Evolutionary conservation across 106 monocot genomes (phyloP).

Genomic region (Allium fistulosum): DNA sequence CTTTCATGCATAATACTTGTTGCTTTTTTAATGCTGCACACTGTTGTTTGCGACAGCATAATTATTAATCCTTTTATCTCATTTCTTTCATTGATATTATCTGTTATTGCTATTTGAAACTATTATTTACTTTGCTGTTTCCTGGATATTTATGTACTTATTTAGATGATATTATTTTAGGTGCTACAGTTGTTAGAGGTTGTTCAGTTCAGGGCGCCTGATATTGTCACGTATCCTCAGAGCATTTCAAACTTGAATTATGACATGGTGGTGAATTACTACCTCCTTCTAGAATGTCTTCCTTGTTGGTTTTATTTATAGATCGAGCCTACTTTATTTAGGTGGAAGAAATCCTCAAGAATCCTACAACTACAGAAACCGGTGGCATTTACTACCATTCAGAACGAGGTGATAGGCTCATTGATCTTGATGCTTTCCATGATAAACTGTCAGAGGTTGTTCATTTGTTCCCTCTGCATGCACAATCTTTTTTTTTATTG

Average conservation of each 20-base stretch:
- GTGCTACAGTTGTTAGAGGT: constrained; percentile 72
- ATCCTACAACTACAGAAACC: constrained; percentile 50
- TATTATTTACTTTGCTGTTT: too few relatives aligned
- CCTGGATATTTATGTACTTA: too few relatives aligned
- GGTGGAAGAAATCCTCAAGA: constrained; percentile 79
- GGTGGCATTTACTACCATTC: constrained; percentile 92
- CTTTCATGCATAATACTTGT: too few relatives aligned
- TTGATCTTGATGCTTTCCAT: constrained; percentile 86
- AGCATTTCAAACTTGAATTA: constrained; percentile 39
- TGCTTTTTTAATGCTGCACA: too few relatives aligned
- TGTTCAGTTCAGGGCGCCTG: constrained; percentile 66
- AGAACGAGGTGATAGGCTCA: constrained; percentile 80
- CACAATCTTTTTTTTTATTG: background rate
- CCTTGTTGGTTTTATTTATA: background rate
- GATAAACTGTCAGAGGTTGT: constrained; percentile 75
- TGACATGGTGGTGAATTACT: constrained; percentile 33
- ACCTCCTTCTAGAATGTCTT: background rate
- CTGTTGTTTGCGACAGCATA: too few relatives aligned
- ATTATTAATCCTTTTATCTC: too few relatives aligned
- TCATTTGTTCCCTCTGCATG: constrained; percentile 1
- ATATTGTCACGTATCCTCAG: constrained; percentile 50
- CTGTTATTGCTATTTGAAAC: too few relatives aligned
- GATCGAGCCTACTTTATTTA: constrained; percentile 15
- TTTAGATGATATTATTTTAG: constrained; percentile 19
- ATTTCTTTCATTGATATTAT: too few relatives aligned